Evolutionary conservation across 257 asterid species (phyloP), one percentile per base, ranked within the genome.

Genomic region (Mitragyna speciosa): DNA sequence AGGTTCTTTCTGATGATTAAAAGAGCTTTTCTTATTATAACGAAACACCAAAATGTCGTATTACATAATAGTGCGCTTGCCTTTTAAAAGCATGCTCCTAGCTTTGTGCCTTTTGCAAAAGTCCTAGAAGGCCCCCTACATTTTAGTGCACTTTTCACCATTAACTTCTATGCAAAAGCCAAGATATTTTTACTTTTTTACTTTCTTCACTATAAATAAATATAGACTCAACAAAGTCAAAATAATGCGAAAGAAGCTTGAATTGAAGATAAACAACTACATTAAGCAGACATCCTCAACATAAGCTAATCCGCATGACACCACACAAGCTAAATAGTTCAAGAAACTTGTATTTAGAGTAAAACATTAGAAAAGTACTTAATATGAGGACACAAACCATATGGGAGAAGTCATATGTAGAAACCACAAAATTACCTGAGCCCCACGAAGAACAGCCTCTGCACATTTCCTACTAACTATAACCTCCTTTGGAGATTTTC

Each of bases 361-460:
- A 47, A 4, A 67, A 47, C 26, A 36, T 15, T 61, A 58, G 5
- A 52, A 39, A 9, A 58, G 17, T 54, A 39, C 77, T 20, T 66
- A 22, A 33, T 48, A 39, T 15, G 64, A 19, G 49, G 33, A 28
- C 28, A 69, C 12, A 7, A 75, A 67, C 31, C 56, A 43, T 45
- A 31, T 61, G 65, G 59, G 59, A 31, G 48, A 70, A 36, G 33
- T 2, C 1, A 72, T 68, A 33, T 52, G 58, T 30, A 41, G 51
- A 43, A 68, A 69, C 76, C 51, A 76, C 48, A 67, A 31, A 84
- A 90, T 85, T 78, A 93, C 99, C 89, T 94, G 97, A 82, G 99
- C 99, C 82, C 99, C 99, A 79, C 98, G 98, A 81, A 95, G 97
- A 84, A 95, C 97, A 47, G 99, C 99, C 89, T 95, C 99, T 26